phyloP scores from a whole-genome alignment of 768 basidiomycete species.

The Russula emetica region DNA sequence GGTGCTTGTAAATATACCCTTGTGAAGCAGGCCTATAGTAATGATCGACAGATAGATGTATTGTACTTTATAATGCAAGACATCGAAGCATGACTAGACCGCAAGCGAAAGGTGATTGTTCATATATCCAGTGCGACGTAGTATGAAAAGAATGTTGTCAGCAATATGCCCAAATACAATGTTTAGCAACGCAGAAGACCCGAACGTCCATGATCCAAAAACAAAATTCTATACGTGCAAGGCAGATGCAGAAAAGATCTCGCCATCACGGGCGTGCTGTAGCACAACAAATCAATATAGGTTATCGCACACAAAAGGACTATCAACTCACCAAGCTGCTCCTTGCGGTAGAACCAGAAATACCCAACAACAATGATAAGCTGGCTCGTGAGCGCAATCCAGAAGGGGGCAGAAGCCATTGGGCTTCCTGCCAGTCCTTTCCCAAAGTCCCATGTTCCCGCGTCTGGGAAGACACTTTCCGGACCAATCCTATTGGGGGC shows the following conservation, averaged over 20 bases:
- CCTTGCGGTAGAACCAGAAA: slow-evolving; percentile 97
- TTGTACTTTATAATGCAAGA: slow-evolving; percentile 22
- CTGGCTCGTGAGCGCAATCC: slow-evolving; percentile 78
- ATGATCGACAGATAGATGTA: slow-evolving; percentile 4
- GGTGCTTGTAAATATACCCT: slow-evolving; percentile 11
- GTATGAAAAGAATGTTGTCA: slow-evolving; percentile 23
- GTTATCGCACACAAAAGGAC: neutral
- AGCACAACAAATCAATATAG: neutral
- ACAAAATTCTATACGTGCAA: slow-evolving; percentile 22
- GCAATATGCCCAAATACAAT: slow-evolving; percentile 26
- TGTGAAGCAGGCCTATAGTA: slow-evolving; percentile 1
- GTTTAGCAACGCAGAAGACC: slow-evolving; percentile 16
- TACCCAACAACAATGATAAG: slow-evolving; percentile 85
- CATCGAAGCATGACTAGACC: slow-evolving; percentile 22
- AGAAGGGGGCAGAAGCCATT: slow-evolving; percentile 81
- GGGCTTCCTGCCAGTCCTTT: slow-evolving; percentile 73
- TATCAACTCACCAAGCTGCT: slow-evolving; percentile 67
- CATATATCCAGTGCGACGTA: slow-evolving; percentile 13
- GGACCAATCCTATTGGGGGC: slow-evolving; percentile 89
- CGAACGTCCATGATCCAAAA: slow-evolving; percentile 10
- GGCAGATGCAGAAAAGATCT: slow-evolving; percentile 23
- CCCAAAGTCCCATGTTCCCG: slow-evolving; percentile 84
- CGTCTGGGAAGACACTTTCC: slow-evolving; percentile 85
- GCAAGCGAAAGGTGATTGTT: slow-evolving; percentile 5
- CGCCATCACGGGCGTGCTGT: slow-evolving; percentile 33